These are phyloP conservation scores for Fusarium nurragi DNA, from an alignment of 2,329 filamentous ascomycete species.

Conservation along the genomic window DNA sequence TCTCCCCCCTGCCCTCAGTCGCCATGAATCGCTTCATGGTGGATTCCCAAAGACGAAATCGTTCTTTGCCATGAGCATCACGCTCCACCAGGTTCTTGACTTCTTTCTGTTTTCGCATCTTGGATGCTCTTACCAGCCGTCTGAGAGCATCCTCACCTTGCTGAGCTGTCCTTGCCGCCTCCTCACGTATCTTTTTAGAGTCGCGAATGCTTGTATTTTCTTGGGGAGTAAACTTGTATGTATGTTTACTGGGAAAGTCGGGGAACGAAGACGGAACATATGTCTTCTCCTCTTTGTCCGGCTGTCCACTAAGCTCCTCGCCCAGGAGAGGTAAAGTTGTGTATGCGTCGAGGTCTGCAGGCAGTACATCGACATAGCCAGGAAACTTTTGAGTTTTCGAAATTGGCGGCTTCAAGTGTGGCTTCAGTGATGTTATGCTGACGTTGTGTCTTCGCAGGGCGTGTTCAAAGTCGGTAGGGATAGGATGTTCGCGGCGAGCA, in stretches of 20 bases:
- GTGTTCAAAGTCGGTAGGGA: conserved; percentile 67
- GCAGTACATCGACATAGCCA: conserved; percentile 51
- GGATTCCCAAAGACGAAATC: conserved; percentile 69
- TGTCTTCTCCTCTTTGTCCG: conserved; percentile 63
- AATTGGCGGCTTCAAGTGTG: conserved; percentile 66
- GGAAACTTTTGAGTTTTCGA: conserved; percentile 52
- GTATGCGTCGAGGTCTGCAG: conserved; percentile 53
- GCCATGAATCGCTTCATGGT: conserved; percentile 67
- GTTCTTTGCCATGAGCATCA: conserved; percentile 61
- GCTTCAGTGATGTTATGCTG: conserved; percentile 60
- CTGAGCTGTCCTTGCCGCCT: conserved; percentile 67
- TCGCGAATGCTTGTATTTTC: conserved; percentile 59
- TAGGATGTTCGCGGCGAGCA: conserved; percentile 62
- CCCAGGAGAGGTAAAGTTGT: conserved; percentile 58
- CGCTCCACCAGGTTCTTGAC: conserved; percentile 65
- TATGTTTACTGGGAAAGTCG: conserved; percentile 71
- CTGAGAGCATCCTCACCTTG: conserved; percentile 71
- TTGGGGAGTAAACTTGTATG: conserved; percentile 68
- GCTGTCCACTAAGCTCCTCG: conserved; percentile 65
- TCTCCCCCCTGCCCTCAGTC: conserved; percentile 44
- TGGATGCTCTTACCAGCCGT: conserved; percentile 67
- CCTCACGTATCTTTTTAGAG: conserved; percentile 66
- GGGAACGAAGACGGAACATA: conserved; percentile 70
- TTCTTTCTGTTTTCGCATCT: conserved; percentile 72
- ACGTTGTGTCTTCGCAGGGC: conserved; percentile 63